Evolutionary conservation across 78 protist species (phyloP).

Genomic region (Cyanophora paradoxa): DNA sequence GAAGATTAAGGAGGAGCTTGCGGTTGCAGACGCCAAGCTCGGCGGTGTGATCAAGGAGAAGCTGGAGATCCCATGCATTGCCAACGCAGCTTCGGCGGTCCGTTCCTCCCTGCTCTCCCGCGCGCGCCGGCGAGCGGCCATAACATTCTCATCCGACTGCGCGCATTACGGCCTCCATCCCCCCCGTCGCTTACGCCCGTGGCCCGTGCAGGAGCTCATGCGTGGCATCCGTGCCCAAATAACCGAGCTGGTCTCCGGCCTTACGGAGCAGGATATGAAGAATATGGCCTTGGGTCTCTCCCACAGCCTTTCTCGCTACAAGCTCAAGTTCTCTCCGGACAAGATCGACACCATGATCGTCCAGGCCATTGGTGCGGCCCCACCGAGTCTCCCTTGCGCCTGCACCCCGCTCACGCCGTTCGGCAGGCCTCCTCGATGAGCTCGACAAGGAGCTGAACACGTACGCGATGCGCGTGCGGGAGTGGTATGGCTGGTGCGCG

Average conservation of each 20-base stretch:
- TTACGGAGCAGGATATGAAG: slow-evolving; percentile 12
- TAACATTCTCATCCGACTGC: too few species aligned
- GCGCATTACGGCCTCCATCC: too few species aligned
- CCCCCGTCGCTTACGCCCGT: too few species aligned
- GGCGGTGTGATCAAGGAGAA: slow-evolving; percentile 83
- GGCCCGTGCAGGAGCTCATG: slow-evolving; percentile 46
- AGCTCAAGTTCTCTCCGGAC: slow-evolving; percentile 95
- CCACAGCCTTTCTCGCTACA: slow-evolving; percentile 89
- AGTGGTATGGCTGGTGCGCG: slow-evolving; percentile 96
- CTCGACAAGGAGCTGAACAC: slow-evolving; percentile 96
- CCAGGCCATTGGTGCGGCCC: slow-evolving; percentile 89
- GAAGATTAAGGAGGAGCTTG: slow-evolving; percentile 63
- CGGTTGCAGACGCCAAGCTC: slow-evolving; percentile 82
- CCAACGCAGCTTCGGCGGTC: background rate
- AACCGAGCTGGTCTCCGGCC: slow-evolving; percentile 26
- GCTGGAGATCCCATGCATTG: slow-evolving; percentile 56
- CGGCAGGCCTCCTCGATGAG: slow-evolving; percentile 86
- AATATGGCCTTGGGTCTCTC: slow-evolving; percentile 82
- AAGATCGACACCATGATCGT: slow-evolving; percentile 97
- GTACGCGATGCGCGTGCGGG: slow-evolving; percentile 94
- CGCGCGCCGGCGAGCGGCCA: too few species aligned
- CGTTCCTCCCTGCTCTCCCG: background rate
- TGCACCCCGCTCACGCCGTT: too few species aligned
- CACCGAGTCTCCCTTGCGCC: too few species aligned
- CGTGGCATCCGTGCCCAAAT: slow-evolving; percentile 70